A percentile compares a stretch with the other conserved stretches of the same genome.
phyloP scores from a whole-genome alignment of 2,329 filamentous ascomycete genomes.

The Sarocladium oryzae region DNA sequence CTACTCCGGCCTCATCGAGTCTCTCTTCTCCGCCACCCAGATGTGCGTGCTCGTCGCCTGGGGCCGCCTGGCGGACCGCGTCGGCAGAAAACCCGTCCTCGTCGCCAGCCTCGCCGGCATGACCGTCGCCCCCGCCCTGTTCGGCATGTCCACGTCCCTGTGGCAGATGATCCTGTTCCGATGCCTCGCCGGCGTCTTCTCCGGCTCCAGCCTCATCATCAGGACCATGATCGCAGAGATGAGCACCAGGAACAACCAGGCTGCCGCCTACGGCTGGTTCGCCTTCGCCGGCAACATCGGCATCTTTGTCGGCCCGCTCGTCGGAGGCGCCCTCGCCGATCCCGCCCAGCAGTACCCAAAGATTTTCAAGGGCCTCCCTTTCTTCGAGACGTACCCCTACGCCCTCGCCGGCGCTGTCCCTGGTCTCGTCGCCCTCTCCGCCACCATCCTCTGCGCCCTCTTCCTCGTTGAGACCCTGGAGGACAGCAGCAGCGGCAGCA shows the following conservation, averaged over 20 bases:
- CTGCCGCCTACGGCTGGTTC: constrained; percentile 68
- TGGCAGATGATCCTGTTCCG: constrained; percentile 70
- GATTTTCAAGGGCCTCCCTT: constrained; percentile 38
- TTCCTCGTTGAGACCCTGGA: constrained; percentile 58
- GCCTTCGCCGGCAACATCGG: constrained; percentile 70
- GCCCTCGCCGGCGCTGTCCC: constrained; percentile 49
- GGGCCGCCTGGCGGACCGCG: constrained; percentile 55
- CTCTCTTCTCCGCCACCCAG: constrained; percentile 67
- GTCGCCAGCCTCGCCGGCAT: constrained; percentile 61
- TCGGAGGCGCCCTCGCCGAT: constrained; percentile 64
- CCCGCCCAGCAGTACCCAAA: constrained; percentile 58
- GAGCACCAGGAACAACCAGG: constrained; percentile 63
- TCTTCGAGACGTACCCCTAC: constrained; percentile 47
- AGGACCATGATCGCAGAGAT: constrained; percentile 72
- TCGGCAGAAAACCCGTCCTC: constrained; percentile 68
- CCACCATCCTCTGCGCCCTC: constrained; percentile 43
- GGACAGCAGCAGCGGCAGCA: too few relatives aligned
- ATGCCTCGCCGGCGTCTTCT: constrained; percentile 66
- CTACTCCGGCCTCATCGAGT: constrained; percentile 70
- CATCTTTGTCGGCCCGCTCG: constrained; percentile 62
- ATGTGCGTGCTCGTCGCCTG: constrained; percentile 73
- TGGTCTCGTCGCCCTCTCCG: constrained; percentile 48
- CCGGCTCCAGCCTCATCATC: constrained; percentile 67
- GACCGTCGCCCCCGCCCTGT: constrained; percentile 52
- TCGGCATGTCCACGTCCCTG: constrained; percentile 61